Evolutionary conservation across 805 yeast species (phyloP), one percentile per base, ranked within the genome.

Genomic region (Cyberlindnera maritima): DNA sequence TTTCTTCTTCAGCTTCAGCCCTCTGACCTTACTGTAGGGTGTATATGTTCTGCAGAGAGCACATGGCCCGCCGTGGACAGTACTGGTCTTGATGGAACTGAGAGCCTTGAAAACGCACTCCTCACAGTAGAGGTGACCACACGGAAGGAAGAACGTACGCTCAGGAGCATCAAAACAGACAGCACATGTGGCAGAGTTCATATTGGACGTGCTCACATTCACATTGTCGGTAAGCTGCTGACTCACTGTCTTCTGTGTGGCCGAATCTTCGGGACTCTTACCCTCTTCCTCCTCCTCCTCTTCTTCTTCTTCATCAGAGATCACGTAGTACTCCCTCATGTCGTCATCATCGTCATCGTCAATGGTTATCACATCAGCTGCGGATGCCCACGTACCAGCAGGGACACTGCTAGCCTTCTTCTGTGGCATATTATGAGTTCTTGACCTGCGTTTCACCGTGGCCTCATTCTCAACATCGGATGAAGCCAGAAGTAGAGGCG

Each of bases 71-170:
- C 57, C 55, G 13, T 48, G 53, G 39, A 60, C 60, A 19, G 57
- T 53, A 36, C 62, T 57, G 13, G 55, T 59, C 50, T 67, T 68
- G 41, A 64, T 62, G 1, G 70, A 65, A 28, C 66, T 65, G 51
- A 69, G 50, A 31, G 72, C 60, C 74, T 75, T 50, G 69, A 75
- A 79, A 4, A 76, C 65, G 57, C 85, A 80, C 23, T 72, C 73
- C 6, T 72, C 66, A 55, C 85, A 80, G 54, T 73, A 79, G 2
- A 76, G 64, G 58, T 80, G 85, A 0, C 85, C 85, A 62, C 85
- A 80, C 0, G 77, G 75, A 3, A 79, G 68, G 15, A 74, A 74
- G 26, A 72, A 69, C 2, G 82, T 74, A 7, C 65, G 55, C 14
- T 66, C 71, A 3, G 81, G 79, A 4, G 74, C 69, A 9, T 79